phyloP scores from a whole-genome alignment of 2,329 filamentous ascomycete genomes.

The Ophiostoma pallidulum region DNA sequence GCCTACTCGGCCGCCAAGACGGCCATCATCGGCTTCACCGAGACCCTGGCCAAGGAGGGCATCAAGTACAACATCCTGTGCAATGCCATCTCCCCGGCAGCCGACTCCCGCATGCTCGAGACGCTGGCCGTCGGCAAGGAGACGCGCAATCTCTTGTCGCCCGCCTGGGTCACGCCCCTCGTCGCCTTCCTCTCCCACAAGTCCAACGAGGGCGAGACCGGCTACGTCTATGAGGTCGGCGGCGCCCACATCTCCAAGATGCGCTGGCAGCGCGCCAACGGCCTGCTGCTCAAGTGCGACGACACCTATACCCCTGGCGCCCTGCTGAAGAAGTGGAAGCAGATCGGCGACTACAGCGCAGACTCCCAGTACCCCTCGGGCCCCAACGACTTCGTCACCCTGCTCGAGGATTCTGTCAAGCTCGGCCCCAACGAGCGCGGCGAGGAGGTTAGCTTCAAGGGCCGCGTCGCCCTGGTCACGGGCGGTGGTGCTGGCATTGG shows the following conservation, averaged over 20 bases:
- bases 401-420: slow-evolving; percentile 77
- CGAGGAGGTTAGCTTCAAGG: slow-evolving; percentile 69
- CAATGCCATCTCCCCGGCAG: slow-evolving; percentile 93
- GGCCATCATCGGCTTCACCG: slow-evolving; percentile 90
- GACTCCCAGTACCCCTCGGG: slow-evolving; percentile 69
- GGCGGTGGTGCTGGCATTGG: slow-evolving; percentile 85
- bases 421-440: slow-evolving; percentile 62
- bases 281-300: slow-evolving; percentile 83
- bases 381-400: slow-evolving; percentile 75
- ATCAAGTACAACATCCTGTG: slow-evolving; percentile 93
- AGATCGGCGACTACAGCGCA: slow-evolving; percentile 76
- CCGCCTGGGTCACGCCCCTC: slow-evolving; percentile 89
- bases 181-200: slow-evolving; percentile 83
- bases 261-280: slow-evolving; percentile 87
- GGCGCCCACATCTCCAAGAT: slow-evolving; percentile 89
- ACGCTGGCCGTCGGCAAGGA: slow-evolving; percentile 87
- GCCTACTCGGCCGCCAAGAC: slow-evolving; percentile 98
- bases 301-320: slow-evolving; percentile 79
- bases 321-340: slow-evolving; percentile 79
- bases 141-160: slow-evolving; percentile 73
- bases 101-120: slow-evolving; percentile 89
- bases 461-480: slow-evolving; percentile 78
- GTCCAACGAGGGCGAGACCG: slow-evolving; percentile 72
- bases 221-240: slow-evolving; percentile 86
- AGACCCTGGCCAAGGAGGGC: slow-evolving; percentile 96